Base-by-base conservation (phyloP, 352 stramenopile species). In the Globisporangium canariense region DNA sequence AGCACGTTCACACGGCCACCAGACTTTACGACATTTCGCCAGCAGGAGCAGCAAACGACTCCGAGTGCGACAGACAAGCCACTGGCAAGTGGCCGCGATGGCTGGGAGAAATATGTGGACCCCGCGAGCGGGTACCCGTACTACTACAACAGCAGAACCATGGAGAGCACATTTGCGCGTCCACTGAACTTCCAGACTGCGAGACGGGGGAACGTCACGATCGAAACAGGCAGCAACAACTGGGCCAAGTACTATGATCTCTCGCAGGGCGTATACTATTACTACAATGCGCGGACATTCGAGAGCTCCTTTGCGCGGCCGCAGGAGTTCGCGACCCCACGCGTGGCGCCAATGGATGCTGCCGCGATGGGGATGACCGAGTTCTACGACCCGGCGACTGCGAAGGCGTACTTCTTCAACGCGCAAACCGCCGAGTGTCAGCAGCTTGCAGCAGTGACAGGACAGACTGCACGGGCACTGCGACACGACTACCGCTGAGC, bases 91-190 rank as follows among this genome's bases (percentile, higher is more conserved):
- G 50, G n/a, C 3, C 62, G 67, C 1, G 68, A 78, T 14, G 62
- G 57, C 5, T 90, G 77, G 76, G 69, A 76, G 45, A 81, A 81
- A 46, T 83, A 86, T 63, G 16, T 76, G 1, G 84, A 93, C 46
- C 59, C 70, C 5, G 41, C 70, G 10, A 85, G 73, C 14, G 79
- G 76, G 2, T 68, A 79, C 10, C 62, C 60, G 11, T 96, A 95
- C 67, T 97, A 93, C 72, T 94, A 88, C 75, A 94, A 96, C 71
- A 66, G 75, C 55, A 57, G 60, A 22, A 94, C 88, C 0, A 73
- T 70, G 43, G 85, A 92, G 66, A 91, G 84, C 47, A 90, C 78
- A 43, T 97, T 85, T 60, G 59, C 22, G 32, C 56, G 68, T 6
- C 65, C 68, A 1, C 20, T 55, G 4, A 70, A 50, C 56, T 73